Conservation (phyloP, 176 grass and related monocot species). For the Hordeum marinum region DNA sequence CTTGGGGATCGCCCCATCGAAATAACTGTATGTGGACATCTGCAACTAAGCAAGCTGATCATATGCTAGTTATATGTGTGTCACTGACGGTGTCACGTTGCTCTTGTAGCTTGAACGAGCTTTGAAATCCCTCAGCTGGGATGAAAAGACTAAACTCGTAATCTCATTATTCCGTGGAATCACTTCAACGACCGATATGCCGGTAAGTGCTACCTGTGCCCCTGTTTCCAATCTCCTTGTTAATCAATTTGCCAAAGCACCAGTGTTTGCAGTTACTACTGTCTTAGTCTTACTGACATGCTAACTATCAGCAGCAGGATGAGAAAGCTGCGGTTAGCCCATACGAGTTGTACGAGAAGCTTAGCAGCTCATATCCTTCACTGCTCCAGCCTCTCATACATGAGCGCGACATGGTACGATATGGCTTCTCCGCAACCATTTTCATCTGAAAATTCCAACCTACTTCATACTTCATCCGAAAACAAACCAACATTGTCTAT, state of each 20-base stretch:
- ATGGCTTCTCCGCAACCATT: not conserved
- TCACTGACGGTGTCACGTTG: not conserved
- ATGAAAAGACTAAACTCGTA: conserved; percentile 62
- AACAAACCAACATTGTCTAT: not conserved
- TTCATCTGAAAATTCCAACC: not conserved
- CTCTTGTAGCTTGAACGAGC: conserved; percentile 81
- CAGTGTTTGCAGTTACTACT: not conserved
- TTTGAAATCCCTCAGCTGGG: conserved; percentile 79
- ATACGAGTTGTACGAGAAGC: conserved; percentile 60
- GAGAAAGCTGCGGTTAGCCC: conserved; percentile 52
- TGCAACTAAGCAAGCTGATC: not conserved
- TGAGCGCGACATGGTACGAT: conserved; percentile 77
- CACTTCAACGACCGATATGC: conserved; percentile 30
- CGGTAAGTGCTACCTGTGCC: conserved; percentile 28
- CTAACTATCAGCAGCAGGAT: conserved; percentile 16
- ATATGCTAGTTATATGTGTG: not conserved
- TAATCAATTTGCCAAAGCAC: not conserved
- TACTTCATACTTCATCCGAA: not conserved
- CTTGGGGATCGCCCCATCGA: conserved; percentile 94
- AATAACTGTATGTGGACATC: conserved; percentile 63
- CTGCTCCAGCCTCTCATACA: conserved; percentile 79
- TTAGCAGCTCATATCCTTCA: conserved; percentile 80
- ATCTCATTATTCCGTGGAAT: conserved; percentile 63
- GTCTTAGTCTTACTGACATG: too few species aligned
- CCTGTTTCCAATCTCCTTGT: not conserved